Evolutionary conservation across 768 basidiomycete species (phyloP), one percentile per base, ranked within the genome.

Genomic region (Nidularia pulvinata): DNA sequence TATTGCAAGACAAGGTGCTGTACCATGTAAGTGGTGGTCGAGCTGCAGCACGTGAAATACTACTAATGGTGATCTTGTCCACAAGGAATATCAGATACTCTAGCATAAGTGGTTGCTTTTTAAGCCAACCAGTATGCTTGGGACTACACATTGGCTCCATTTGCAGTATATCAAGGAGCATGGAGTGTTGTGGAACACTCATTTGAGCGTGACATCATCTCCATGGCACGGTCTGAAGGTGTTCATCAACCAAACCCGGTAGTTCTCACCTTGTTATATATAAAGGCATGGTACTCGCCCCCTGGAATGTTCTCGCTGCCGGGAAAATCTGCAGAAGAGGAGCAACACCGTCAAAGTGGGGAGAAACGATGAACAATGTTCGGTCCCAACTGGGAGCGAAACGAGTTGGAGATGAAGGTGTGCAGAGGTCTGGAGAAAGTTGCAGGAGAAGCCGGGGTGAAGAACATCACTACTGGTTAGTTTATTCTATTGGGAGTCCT

Each of bases 1-100:
- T 78, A 85, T 65, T 61, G 6, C 60, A 70, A 35, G 77, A 82
- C 16, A 82, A 84, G 57, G 80, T 84, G 3, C 61, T 78, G 4
- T 80, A 79, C 57, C 64, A 70, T 10, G 71, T 71, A 57, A 55
- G 64, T 34, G 25, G 25, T 4, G 25, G 25, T 25, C 25, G 25
- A 25, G 25, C 25, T 25, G 25, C 25, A 25, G 25, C 25, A 25
- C 4, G 25, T 4, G 25, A 25, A 25, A 25, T 25, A 25, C 25
- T 25, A 25, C 25, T 25, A 25, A 25, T 25, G 25, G 25, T 25
- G 25, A 25, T 25, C 25, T 25, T 4, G 25, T 25, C 25, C 4
- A 4, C 19, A 71, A 68, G 71, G 72, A 16, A 54, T 71, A 16
- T 69, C 69, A 11, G 69, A 77, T 34, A 60, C 70, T 0, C 76